These are phyloP conservation scores for Linnemannia schmuckeri DNA, from an alignment of 192 early-diverging fungal genomes.

Conservation along the genomic window DNA sequence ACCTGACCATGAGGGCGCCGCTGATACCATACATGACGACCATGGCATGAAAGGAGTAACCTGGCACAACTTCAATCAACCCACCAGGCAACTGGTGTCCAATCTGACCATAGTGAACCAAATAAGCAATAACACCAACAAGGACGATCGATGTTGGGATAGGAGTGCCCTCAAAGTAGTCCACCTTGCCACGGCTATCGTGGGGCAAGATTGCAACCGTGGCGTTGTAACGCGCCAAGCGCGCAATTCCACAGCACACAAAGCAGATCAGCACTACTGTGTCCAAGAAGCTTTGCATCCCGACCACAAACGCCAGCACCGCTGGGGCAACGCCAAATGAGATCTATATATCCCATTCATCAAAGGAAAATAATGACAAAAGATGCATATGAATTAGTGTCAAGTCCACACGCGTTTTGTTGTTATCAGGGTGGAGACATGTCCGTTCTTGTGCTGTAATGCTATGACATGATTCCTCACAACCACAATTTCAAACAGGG, in stretches of 20 bases:
- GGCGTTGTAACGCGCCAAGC: conserved; percentile 92
- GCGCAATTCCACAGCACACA: conserved; percentile 87
- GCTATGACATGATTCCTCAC: neutral
- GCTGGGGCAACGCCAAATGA: conserved; percentile 87
- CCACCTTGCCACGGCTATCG: conserved; percentile 82
- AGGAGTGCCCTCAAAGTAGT: conserved; percentile 92
- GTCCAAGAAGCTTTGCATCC: conserved; percentile 88
- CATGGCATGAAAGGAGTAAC: conserved; percentile 85
- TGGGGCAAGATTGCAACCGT: conserved; percentile 83
- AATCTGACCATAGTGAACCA: conserved; percentile 63
- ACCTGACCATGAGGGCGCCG: conserved; percentile 87
- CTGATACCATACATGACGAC: conserved; percentile 81
- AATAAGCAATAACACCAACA: conserved; percentile 75
- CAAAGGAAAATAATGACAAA: neutral
- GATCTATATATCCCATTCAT: conserved; percentile 46
- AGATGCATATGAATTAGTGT: neutral
- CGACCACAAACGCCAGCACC: conserved; percentile 85
- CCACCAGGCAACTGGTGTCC: conserved; percentile 74
- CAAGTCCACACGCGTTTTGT: neutral
- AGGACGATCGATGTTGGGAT: conserved; percentile 85
- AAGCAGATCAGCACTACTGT: conserved; percentile 84
- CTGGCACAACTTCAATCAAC: conserved; percentile 64
- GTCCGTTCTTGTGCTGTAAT: neutral
- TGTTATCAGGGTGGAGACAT: neutral
- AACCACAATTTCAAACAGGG: neutral